A percentile compares a stretch with the other conserved stretches of the same genome.
These are phyloP conservation scores for Periglandula ipomoeae DNA, from an alignment of 2,329 filamentous ascomycete species.

Conservation along the genomic window DNA sequence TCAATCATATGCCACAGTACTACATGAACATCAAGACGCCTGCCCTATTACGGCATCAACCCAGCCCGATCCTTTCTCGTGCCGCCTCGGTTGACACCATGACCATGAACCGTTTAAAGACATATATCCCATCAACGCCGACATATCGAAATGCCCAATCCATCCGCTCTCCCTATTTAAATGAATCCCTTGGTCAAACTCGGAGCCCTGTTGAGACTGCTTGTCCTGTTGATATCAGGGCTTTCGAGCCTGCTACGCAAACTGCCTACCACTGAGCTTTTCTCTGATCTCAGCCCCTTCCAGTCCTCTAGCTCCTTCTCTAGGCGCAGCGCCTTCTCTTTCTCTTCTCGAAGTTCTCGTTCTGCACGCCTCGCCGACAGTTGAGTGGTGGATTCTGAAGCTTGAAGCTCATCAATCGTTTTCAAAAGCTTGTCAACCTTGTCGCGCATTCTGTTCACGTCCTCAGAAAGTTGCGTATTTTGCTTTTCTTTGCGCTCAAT, in stretches of 20 bases:
- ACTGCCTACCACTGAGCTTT: slow-evolving; percentile 34
- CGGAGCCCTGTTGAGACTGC: slow-evolving; percentile 51
- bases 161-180: not conserved
- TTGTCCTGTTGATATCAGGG: slow-evolving; percentile 53
- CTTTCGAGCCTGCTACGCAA: slow-evolving; percentile 30
- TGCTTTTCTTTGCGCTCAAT: slow-evolving; percentile 90
- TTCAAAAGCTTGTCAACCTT: slow-evolving; percentile 82
- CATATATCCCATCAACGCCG: slow-evolving; percentile 2
- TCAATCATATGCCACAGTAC: slow-evolving; percentile 9
- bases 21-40: slow-evolving; percentile 8
- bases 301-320: slow-evolving; percentile 81
- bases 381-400: slow-evolving; percentile 73
- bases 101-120: not conserved
- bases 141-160: not conserved
- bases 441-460: slow-evolving; percentile 76
- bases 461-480: slow-evolving; percentile 70
- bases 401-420: slow-evolving; percentile 90
- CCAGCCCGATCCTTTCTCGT: not conserved
- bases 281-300: slow-evolving; percentile 67
- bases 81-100: not conserved
- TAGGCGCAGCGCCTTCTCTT: slow-evolving; percentile 69
- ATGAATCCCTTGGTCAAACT: slow-evolving; percentile 70
- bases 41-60: slow-evolving; percentile 7
- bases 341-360: slow-evolving; percentile 80
- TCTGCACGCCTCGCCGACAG: slow-evolving; percentile 78